phyloP scores from a whole-genome alignment of 1,139 yeast genomes.

The Nadsonia commutata region DNA sequence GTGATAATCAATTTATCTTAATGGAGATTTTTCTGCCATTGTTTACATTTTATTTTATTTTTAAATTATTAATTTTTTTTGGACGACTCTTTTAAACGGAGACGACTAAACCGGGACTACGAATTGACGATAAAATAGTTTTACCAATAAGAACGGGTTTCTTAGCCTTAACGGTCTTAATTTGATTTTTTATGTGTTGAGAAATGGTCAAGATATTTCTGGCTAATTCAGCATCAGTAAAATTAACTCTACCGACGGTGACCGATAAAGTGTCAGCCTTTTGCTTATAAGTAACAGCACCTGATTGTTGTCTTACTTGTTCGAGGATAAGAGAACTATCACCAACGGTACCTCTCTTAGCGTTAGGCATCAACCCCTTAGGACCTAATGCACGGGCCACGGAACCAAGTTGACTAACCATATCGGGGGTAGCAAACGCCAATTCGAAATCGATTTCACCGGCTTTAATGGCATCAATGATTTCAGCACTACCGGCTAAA shows the following conservation, averaged over 20 bases:
- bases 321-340: conserved; percentile 34
- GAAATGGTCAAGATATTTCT: conserved; percentile 60
- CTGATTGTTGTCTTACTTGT: conserved; percentile 42
- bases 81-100: conserved; percentile 23
- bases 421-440: conserved; percentile 77
- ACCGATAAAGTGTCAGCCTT: conserved; percentile 39
- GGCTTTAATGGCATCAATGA: conserved; percentile 44
- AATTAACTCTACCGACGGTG: conserved; percentile 67
- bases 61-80: no score
- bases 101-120: conserved; percentile 70
- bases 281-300: conserved; percentile 62
- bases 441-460: conserved; percentile 59
- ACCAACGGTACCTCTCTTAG: conserved; percentile 76
- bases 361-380: conserved; percentile 75
- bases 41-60: no score
- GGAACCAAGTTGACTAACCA: conserved; percentile 42
- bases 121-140: conserved; percentile 53
- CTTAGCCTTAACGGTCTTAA: conserved; percentile 34
- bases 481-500: conserved; percentile 56
- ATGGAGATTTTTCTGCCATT: no score
- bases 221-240: conserved; percentile 62
- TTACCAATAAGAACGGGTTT: conserved; percentile 61
- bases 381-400: conserved; percentile 79
- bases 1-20: no score
- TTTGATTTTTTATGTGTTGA: conserved; percentile 44